Conservation (phyloP, 1,284 basidiomycete genomes). For the Ceratobasidium sp. region DNA sequence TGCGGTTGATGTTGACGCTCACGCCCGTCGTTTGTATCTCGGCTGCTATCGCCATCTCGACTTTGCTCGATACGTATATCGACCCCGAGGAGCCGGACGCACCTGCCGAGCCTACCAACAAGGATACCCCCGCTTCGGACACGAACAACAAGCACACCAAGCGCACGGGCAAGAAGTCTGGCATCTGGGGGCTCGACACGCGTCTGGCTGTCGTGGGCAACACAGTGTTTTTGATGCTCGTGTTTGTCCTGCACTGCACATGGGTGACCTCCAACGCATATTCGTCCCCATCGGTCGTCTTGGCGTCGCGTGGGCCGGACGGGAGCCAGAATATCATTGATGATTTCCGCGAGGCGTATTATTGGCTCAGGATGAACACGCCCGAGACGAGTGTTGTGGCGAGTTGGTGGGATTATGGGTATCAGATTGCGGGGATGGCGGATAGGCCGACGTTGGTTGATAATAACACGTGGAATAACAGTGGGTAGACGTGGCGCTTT, state of each 20-base stretch:
- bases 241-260: constrained; percentile 97
- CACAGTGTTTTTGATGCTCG: constrained; percentile 82
- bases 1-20: constrained; percentile 93
- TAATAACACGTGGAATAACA: constrained; percentile 99
- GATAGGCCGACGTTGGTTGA: constrained; percentile 97
- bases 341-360: constrained; percentile 99
- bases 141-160: constrained; percentile 58
- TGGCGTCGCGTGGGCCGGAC: constrained; percentile 85
- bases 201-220: constrained; percentile 83
- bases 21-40: constrained; percentile 94
- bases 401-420: constrained; percentile 99
- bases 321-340: constrained; percentile 97
- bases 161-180: constrained; percentile 60
- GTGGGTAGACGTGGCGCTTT: constrained; percentile 63
- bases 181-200: constrained; percentile 89
- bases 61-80: constrained; percentile 90
- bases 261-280: constrained; percentile 97
- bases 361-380: constrained; percentile 98
- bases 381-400: constrained; percentile 92
- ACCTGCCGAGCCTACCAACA: constrained; percentile 55
- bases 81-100: constrained; percentile 62
- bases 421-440: constrained; percentile 99
- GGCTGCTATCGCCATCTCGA: constrained; percentile 91
- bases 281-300: constrained; percentile 97
- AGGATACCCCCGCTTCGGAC: constrained; percentile 52